Percentiles rank a stretch among this genome's conserved stretches.
These are phyloP conservation scores for Colletotrichum truncatum DNA, from an alignment of 2,329 filamentous ascomycete genomes.

Conservation along the genomic window DNA sequence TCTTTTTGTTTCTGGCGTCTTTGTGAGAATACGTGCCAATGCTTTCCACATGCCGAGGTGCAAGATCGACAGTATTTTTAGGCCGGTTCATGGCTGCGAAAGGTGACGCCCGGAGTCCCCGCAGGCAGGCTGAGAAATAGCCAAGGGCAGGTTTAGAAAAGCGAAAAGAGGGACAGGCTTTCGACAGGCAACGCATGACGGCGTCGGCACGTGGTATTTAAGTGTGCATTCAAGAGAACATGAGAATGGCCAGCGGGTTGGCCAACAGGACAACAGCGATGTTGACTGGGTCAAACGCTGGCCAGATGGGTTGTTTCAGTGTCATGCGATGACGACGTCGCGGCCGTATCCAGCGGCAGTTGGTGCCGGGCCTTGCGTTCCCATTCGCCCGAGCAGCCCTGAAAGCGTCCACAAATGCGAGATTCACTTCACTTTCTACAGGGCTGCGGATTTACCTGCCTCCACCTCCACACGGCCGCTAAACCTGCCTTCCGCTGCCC, in stretches of 20 bases:
- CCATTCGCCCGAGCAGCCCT: conserved; percentile 2
- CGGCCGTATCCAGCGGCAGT: not conserved
- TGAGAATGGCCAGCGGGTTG: no score
- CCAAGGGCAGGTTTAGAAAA: not conserved
- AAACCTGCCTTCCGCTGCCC: not conserved
- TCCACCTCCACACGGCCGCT: not conserved
- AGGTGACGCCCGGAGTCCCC: not conserved
- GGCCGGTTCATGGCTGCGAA: not conserved
- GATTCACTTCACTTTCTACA: not conserved
- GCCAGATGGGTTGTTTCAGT: conserved; percentile 27
- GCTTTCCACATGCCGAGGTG: not conserved
- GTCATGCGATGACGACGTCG: conserved; percentile 22
- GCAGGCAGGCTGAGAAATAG: not conserved
- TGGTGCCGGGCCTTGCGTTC: conserved; percentile 15
- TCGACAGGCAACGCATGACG: not conserved
- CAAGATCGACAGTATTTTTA: conserved; percentile 22
- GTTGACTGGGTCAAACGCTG: conserved; percentile 27
- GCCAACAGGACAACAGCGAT: not conserved
- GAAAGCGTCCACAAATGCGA: conserved; percentile 8
- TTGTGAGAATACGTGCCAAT: no score
- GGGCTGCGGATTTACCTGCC: not conserved
- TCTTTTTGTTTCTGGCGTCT: no score
- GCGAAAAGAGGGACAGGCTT: not conserved
- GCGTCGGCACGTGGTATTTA: not conserved
- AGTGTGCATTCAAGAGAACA: not conserved